Percentiles rank a stretch among this genome's conserved stretches.
These are phyloP conservation scores for Quercus glauca DNA, from an alignment of 306 rosid genomes.

Conservation along the genomic window DNA sequence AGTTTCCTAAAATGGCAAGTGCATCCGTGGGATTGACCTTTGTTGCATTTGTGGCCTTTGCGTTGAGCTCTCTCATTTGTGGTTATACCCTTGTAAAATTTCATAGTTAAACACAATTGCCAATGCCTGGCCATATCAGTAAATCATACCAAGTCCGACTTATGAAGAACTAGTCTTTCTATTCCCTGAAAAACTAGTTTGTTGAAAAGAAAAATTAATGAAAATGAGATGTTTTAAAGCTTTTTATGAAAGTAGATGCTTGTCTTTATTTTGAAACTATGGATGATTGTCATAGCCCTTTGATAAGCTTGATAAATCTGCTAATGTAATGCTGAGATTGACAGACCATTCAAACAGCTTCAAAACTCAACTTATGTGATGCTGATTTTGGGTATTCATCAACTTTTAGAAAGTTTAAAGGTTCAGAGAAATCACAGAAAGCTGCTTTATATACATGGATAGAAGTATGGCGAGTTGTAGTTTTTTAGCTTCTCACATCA, in stretches of 20 bases:
- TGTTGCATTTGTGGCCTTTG: slow-evolving; percentile 68
- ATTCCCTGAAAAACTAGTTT: neutral
- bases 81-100: slow-evolving; percentile 62
- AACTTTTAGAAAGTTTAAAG: too few species aligned
- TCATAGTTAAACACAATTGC: slow-evolving; percentile 21
- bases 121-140: neutral
- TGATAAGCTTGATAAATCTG: neutral
- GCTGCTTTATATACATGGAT: too few species aligned
- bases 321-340: neutral
- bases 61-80: slow-evolving; percentile 64
- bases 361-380: neutral
- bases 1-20: slow-evolving; percentile 71
- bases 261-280: neutral
- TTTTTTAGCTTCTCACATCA: too few species aligned
- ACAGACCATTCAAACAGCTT: neutral
- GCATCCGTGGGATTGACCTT: slow-evolving; percentile 70
- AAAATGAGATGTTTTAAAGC: neutral
- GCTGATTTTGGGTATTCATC: neutral
- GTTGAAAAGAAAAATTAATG: neutral
- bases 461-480: too few species aligned
- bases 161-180: neutral
- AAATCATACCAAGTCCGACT: neutral
- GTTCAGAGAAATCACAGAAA: too few species aligned
- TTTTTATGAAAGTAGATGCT: neutral
- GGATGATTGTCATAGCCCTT: neutral